phyloP scores from a whole-genome alignment of 2,329 filamentous ascomycete species.

The Zasmidium cellare region DNA sequence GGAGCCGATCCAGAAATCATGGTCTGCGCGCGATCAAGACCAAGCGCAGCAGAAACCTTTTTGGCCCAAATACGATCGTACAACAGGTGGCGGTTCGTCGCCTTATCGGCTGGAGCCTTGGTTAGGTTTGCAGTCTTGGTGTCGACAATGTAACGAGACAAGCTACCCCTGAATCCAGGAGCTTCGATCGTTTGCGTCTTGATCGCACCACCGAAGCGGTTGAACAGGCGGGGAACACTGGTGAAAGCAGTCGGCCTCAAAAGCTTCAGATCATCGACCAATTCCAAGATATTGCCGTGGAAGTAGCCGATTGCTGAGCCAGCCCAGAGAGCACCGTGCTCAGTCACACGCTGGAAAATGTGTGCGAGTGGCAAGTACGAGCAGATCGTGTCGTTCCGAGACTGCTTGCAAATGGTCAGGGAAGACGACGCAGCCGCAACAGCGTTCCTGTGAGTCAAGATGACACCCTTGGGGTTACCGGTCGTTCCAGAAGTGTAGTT shows the following conservation, averaged over 20 bases:
- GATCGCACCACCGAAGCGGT: constrained; percentile 83
- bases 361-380: constrained; percentile 94
- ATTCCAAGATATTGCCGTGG: constrained; percentile 81
- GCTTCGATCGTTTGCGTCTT: constrained; percentile 76
- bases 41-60: constrained; percentile 81
- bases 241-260: constrained; percentile 80
- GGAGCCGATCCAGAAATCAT: constrained; percentile 91
- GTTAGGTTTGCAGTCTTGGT: constrained; percentile 80
- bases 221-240: constrained; percentile 89
- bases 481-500: constrained; percentile 90
- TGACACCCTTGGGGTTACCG: constrained; percentile 77
- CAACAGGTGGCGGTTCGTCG: constrained; percentile 74
- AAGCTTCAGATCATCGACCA: constrained; percentile 89
- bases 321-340: constrained; percentile 71
- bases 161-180: constrained; percentile 73
- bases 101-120: constrained; percentile 61
- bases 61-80: constrained; percentile 88
- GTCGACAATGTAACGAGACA: constrained; percentile 77
- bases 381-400: constrained; percentile 64
- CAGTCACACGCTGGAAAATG: constrained; percentile 84
- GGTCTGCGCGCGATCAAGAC: constrained; percentile 68
- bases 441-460: constrained; percentile 78
- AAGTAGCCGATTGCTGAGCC: constrained; percentile 86
- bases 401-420: constrained; percentile 55
- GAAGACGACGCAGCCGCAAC: constrained; percentile 69